Base-by-base conservation (phyloP, 208 protist genomes). In the Leptomonas pyrrhocoris region DNA sequence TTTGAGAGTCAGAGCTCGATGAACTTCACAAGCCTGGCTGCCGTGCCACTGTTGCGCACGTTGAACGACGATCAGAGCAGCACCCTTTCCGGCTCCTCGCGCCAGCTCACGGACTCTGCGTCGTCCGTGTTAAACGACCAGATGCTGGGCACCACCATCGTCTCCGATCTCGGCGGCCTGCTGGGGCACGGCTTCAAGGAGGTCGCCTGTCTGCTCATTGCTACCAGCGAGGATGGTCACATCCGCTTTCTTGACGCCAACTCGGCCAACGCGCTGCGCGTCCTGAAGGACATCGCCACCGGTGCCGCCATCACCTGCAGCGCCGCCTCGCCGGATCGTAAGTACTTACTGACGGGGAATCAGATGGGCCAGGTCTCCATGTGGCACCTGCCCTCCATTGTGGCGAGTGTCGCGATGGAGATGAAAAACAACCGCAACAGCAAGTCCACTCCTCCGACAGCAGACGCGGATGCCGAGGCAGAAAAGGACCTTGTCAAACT, bases 301-400 rank as follows among this genome's bases (percentile, higher is more conserved):
- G 84, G 86, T 1, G 88, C 81, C 36, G 81, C 90, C 30, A 94
- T 96, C 69, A 96, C 90, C 5, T 94, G 88, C 76, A 90, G 86
- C 48, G 78, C 84, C 0, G 36, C 94, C 12, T 92, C 88, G 4
- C 83, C 88, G 0, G 83, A 96, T 62, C 74, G 76, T 21, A 77
- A 85, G 25, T 90, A 83, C 51, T 75, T 96, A 19, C 58, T 96
- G 19, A 96, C 90, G 13, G 90, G 90, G 8, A 94, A 79, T 42
- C 90, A 96, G 68, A 93, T 94, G 61, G 90, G 90, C 0, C 80
- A 85, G 18, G 84, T 96, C 12, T 86, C 86, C 6, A 79, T 94
- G 43, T 96, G 90, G 90, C 86, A 96, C 60, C 68, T 93, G 18
- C 88, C 88, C n/a, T 90, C 79, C 31, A 84, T 96, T 55, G 84